phyloP scores from a whole-genome alignment of 2,329 filamentous ascomycete genomes.

The Tolypocladium album region DNA sequence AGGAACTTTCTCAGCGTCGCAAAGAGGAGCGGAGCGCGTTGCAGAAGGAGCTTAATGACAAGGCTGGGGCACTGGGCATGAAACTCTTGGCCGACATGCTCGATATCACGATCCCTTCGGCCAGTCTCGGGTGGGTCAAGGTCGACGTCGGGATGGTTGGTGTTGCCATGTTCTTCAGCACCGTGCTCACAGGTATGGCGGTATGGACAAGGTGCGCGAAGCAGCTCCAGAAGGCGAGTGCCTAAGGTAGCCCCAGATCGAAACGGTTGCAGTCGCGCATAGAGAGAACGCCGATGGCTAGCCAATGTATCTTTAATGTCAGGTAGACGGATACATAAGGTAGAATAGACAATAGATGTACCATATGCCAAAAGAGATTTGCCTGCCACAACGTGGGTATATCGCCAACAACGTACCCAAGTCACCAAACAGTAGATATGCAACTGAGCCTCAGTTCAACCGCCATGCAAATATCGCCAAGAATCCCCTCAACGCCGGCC shows the following conservation, averaged over 20 bases:
- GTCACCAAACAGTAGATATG: not conserved
- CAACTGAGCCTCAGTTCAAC: not conserved
- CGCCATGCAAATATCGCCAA: not conserved
- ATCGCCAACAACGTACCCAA: not conserved
- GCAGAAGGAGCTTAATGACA: slow-evolving; percentile 16
- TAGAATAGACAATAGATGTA: not conserved
- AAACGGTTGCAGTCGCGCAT: not conserved
- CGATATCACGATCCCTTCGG: slow-evolving; percentile 52
- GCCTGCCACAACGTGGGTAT: not conserved
- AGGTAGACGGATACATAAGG: not conserved
- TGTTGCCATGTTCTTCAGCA: slow-evolving; percentile 48
- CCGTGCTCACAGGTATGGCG: slow-evolving; percentile 46
- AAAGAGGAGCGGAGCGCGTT: slow-evolving; percentile 20
- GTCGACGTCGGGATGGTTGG: slow-evolving; percentile 42
- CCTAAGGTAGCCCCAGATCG: not conserved
- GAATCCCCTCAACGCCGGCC: slow-evolving; percentile 34
- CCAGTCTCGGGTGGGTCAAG: slow-evolving; percentile 48
- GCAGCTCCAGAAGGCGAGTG: slow-evolving; percentile 9
- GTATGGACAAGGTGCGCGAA: slow-evolving; percentile 45
- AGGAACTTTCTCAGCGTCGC: slow-evolving; percentile 18
- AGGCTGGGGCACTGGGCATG: slow-evolving; percentile 27
- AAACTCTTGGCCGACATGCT: slow-evolving; percentile 45
- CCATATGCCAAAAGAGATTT: no score
- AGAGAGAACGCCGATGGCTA: not conserved
- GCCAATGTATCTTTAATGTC: not conserved